Conservation (phyloP, 495 filamentous ascomycete species). For the Diplogelasinospora grovesii region DNA sequence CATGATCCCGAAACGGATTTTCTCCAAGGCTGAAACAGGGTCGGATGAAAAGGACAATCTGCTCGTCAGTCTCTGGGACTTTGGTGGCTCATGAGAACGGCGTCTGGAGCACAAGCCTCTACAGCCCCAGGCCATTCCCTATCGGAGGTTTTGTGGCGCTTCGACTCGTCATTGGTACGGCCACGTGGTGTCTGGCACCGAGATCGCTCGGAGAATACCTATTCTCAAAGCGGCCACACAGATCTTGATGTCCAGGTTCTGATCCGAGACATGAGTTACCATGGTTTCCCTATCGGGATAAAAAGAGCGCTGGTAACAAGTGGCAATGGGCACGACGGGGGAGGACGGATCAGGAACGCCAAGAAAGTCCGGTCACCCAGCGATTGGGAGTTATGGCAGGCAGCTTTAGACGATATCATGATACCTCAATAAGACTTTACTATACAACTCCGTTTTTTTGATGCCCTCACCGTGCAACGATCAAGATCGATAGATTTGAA, state of each 20-base stretch:
- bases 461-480: too few relatives aligned
- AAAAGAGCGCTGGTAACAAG: too few relatives aligned
- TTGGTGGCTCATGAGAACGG: slow-evolving; percentile 23
- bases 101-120: not conserved
- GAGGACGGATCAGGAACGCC: too few relatives aligned
- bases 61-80: slow-evolving; percentile 52
- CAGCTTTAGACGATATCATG: too few relatives aligned
- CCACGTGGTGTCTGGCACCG: slow-evolving; percentile 14
- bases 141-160: slow-evolving; percentile 1
- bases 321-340: too few relatives aligned
- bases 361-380: too few relatives aligned
- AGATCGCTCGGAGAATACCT: slow-evolving; percentile 5
- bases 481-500: too few relatives aligned
- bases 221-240: not conserved
- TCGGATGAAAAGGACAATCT: slow-evolving; percentile 39
- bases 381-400: too few relatives aligned
- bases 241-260: not conserved
- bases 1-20: slow-evolving; percentile 87
- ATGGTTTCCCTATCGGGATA: too few relatives aligned
- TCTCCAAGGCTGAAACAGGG: slow-evolving; percentile 48
- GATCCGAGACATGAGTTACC: not conserved
- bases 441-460: too few relatives aligned
- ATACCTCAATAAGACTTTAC: too few relatives aligned
- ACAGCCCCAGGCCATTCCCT: slow-evolving; percentile 13
- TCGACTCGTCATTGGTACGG: not conserved